Conservation (phyloP, 2,329 filamentous ascomycete species). For the Trichoderma sp. region DNA sequence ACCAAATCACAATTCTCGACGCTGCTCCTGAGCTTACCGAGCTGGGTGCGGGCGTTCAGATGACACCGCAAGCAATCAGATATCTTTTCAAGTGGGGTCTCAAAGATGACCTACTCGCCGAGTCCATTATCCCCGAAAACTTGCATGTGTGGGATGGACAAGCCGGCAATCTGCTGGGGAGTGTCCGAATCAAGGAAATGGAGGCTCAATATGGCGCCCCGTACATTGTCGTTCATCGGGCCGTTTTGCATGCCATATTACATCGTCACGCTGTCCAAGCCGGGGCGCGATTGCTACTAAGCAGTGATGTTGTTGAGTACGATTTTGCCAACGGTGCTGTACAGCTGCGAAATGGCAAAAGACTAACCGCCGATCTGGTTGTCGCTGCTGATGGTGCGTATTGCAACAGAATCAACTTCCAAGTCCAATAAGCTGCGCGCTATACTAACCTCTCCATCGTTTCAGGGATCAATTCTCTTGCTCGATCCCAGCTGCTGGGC, state of each 20-base stretch:
- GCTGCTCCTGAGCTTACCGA: conserved; percentile 44
- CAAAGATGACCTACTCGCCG: conserved; percentile 20
- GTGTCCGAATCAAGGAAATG: conserved; percentile 24
- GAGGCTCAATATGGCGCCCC: conserved; percentile 30
- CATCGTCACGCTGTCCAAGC: conserved; percentile 29
- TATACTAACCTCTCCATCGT: background rate
- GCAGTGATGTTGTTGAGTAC: conserved; percentile 28
- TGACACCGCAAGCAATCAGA: conserved; percentile 34
- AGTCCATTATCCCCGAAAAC: conserved; percentile 24
- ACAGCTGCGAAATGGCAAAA: conserved; percentile 26
- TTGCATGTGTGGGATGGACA: conserved; percentile 29
- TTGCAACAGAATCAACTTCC: background rate
- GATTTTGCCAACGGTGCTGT: conserved; percentile 26
- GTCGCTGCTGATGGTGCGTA: conserved; percentile 37
- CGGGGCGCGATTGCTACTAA: conserved; percentile 27
- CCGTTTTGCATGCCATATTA: conserved; percentile 35
- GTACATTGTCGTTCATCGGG: conserved; percentile 38
- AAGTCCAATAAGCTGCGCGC: no score
- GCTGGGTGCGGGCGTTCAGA: conserved; percentile 33
- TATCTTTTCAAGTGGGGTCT: conserved; percentile 34
- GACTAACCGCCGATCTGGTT: conserved; percentile 32
- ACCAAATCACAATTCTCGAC: conserved; percentile 52
- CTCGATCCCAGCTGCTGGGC: conserved; percentile 24
- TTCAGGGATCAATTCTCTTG: conserved; percentile 30
- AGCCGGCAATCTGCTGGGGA: conserved; percentile 27